phyloP scores from a whole-genome alignment of 768 basidiomycete species.

The Rhodotorula graminis region DNA sequence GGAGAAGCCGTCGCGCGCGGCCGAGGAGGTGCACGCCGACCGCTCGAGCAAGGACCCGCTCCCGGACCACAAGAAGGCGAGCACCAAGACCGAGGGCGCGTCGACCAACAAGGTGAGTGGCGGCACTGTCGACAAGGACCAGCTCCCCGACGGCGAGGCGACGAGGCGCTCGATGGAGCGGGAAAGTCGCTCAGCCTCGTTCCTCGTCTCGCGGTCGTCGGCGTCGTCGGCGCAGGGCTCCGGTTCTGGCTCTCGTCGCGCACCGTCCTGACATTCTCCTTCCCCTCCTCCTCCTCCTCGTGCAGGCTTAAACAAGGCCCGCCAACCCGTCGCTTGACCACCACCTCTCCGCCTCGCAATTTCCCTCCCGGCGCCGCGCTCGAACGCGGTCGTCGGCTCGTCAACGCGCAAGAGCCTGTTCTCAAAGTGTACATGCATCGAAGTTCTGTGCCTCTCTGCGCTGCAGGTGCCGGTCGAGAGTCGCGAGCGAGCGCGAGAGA shows the following conservation, averaged over 20 bases:
- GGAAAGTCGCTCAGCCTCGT: not conserved
- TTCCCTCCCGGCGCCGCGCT: too few species aligned
- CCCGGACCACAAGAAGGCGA: conserved; percentile 4
- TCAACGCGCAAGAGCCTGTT: too few species aligned
- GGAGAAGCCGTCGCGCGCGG: conserved; percentile 17
- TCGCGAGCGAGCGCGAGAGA: too few species aligned
- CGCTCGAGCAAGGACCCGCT: conserved; percentile 17
- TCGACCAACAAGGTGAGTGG: not conserved
- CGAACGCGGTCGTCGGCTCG: too few species aligned
- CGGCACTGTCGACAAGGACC: not conserved
- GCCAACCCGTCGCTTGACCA: not conserved
- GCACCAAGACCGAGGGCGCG: conserved; percentile 7
- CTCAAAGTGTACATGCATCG: too few species aligned
- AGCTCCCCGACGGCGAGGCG: conserved; percentile 9
- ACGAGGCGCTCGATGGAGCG: not conserved
- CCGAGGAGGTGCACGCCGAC: conserved; percentile 32
- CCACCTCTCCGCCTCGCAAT: too few species aligned
- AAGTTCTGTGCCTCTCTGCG: too few species aligned
- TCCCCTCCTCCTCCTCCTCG: not conserved
- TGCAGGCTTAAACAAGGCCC: not conserved
- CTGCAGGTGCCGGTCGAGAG: too few species aligned
- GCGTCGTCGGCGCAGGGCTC: not conserved
- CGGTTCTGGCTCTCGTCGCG: too few species aligned
- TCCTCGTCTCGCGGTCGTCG: not conserved
- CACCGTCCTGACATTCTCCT: not conserved